Evolutionary conservation across 495 filamentous ascomycete genomes (phyloP), one percentile per base, ranked within the genome.

Genomic region (Astrothelium macrocarpum): DNA sequence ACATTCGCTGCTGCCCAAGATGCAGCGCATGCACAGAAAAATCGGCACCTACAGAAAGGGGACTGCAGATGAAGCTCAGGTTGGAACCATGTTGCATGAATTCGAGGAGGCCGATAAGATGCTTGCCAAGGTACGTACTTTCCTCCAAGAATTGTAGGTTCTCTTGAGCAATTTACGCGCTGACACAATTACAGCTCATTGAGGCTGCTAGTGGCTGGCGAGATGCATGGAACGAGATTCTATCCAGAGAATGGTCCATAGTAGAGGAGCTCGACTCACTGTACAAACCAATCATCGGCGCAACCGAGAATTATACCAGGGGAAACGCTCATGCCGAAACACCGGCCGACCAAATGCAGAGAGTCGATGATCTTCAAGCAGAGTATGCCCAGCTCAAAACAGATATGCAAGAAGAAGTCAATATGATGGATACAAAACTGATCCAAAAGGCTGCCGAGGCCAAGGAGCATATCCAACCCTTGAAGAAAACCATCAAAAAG

Each of bases 401-500:
- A 1, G 93, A 96, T 63, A 73, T 97, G 67, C 65, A 84, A 20
- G 84, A 85, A 31, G 92, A 97, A 70, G 77, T 96, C 61, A 76
- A 75, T 62, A 78, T 82, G 59, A 86, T 97, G 63, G 91, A 96
- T 64, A 73, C 76, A 0, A 82, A 85, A 60, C 82, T 96, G 62
- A 80, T 95, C 43, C 79, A 80, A 65, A 91, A 92, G 1, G 87
- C 89, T 2, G 80, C 79, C 23, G 81, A 88, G 59, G 90, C 89
- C 1, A 87, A 86, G 70, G 84, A 88, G 59, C 84, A 73, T 46
- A 78, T 96, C 63, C 80, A 83, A 62, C 88, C 90, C 0, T 79
- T 96, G 72, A 88, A 91, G 71, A 96, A 93, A 75, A 87, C 87
- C 1, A 93, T 97, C 73, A 96, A 96, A 78, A 93, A 90, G 71